phyloP scores from a whole-genome alignment of 352 stramenopile species.

The Phytophthora melonis region DNA sequence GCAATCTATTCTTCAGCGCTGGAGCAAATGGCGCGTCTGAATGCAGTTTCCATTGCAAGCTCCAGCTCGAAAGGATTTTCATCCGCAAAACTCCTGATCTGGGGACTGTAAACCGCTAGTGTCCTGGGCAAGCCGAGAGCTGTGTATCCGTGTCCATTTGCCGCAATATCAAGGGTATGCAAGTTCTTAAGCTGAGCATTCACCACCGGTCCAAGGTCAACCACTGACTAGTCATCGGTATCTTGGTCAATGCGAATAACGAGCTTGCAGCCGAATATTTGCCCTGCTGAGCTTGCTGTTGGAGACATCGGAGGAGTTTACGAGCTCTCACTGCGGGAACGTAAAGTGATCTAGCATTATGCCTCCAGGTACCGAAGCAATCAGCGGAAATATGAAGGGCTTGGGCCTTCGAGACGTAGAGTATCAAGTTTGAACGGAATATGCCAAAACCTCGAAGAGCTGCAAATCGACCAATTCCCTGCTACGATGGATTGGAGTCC shows the following conservation, averaged over 20 bases:
- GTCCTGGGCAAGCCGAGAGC: too few species aligned
- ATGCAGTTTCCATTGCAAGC: not conserved
- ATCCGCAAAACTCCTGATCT: not conserved
- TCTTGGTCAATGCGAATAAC: too few species aligned
- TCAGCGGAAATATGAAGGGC: not conserved
- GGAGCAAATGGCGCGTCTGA: not conserved
- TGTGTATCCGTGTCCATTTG: too few species aligned
- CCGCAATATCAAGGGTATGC: too few species aligned
- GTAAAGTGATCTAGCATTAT: not conserved
- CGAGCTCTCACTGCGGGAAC: not conserved
- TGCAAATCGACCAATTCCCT: not conserved
- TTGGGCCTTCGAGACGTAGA: not conserved
- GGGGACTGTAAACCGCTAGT: too few species aligned
- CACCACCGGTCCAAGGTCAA: too few species aligned
- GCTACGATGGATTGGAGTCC: not conserved
- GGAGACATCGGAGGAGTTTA: not conserved
- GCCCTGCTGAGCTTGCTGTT: not conserved
- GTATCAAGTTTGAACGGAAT: not conserved
- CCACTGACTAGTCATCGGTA: too few species aligned
- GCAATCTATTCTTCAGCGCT: not conserved
- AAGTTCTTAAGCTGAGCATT: too few species aligned
- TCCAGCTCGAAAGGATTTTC: not conserved
- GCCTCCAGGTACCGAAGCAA: not conserved
- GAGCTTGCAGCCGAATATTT: too few species aligned
- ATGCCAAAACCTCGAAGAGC: not conserved